Conservation (phyloP, 169 alveolate genomes). For the Cryptosporidium tyzzeri region DNA sequence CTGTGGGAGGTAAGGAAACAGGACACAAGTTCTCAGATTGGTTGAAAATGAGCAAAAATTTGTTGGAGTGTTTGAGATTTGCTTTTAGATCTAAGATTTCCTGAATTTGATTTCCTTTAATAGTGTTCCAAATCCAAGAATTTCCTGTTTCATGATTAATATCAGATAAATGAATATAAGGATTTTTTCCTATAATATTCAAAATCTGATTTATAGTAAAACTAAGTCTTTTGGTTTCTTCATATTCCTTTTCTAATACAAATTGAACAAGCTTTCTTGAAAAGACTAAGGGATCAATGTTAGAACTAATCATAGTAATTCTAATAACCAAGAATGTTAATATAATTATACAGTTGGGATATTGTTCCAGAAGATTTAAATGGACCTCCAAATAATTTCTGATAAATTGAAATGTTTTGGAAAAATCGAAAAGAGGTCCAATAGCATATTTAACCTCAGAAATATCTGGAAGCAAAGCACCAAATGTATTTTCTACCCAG, state of each 20-base stretch:
- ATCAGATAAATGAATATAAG: background rate
- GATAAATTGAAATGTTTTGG: slow-evolving; percentile 5
- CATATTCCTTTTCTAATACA: slow-evolving; percentile 28
- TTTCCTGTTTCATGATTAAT: background rate
- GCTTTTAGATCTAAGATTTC: background rate
- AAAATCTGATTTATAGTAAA: background rate
- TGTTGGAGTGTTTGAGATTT: slow-evolving; percentile 6
- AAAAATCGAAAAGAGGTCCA: slow-evolving; percentile 21
- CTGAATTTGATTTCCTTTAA: slow-evolving; percentile 1
- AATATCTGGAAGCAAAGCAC: slow-evolving; percentile 28
- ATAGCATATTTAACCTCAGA: slow-evolving; percentile 19
- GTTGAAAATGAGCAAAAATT: slow-evolving; percentile 4
- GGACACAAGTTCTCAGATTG: slow-evolving; percentile 29
- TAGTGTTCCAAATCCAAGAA: slow-evolving; percentile 27
- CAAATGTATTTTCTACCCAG: slow-evolving; percentile 40
- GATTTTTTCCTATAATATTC: background rate
- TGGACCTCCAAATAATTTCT: slow-evolving; percentile 13
- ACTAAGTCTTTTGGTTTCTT: background rate
- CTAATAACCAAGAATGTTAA: background rate
- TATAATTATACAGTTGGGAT: slow-evolving; percentile 15
- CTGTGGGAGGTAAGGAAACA: background rate
- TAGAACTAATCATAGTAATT: slow-evolving; percentile 1
- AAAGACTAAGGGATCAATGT: slow-evolving; percentile 21
- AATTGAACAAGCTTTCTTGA: slow-evolving; percentile 21
- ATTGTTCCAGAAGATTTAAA: slow-evolving; percentile 5